Evolutionary conservation across 345 rosid genomes (phyloP).

Genomic region (Abelmoschus esculentus): DNA sequence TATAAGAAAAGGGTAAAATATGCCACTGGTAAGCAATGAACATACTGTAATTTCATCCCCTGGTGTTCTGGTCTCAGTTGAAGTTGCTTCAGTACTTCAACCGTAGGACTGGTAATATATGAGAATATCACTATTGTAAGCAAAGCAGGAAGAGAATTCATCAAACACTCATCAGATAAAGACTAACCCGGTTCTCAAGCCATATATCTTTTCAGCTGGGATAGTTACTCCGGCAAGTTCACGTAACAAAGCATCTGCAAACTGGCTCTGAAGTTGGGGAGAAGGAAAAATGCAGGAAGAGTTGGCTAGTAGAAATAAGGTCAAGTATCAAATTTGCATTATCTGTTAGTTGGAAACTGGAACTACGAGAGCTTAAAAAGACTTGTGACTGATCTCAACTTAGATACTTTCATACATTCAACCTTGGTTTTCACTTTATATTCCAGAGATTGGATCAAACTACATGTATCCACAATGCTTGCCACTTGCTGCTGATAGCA

Average conservation of each 20-base stretch:
- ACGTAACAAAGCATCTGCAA: constrained; percentile 65
- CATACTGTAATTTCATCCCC: constrained; percentile 35
- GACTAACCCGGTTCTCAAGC: constrained; percentile 79
- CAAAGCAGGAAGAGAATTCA: background rate
- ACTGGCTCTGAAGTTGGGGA: constrained; percentile 35
- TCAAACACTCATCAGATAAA: background rate
- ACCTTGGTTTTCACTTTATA: background rate
- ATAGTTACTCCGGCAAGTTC: constrained; percentile 71
- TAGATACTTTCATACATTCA: background rate
- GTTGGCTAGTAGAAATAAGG: background rate
- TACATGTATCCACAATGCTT: background rate
- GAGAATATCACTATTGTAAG: background rate
- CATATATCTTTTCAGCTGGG: constrained; percentile 69
- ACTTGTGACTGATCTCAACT: background rate
- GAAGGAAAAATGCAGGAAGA: background rate
- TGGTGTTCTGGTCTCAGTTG: constrained; percentile 72
- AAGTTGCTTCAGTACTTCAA: constrained; percentile 75
- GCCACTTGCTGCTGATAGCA: background rate
- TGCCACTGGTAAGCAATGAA: background rate
- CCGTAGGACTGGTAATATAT: constrained; percentile 50
- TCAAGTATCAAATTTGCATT: background rate
- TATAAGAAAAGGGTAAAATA: background rate
- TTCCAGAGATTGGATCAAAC: background rate
- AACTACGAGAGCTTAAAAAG: background rate
- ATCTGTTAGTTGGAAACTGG: background rate